Base-by-base conservation (phyloP, 495 filamentous ascomycete genomes). In the Sporormia fimetaria region DNA sequence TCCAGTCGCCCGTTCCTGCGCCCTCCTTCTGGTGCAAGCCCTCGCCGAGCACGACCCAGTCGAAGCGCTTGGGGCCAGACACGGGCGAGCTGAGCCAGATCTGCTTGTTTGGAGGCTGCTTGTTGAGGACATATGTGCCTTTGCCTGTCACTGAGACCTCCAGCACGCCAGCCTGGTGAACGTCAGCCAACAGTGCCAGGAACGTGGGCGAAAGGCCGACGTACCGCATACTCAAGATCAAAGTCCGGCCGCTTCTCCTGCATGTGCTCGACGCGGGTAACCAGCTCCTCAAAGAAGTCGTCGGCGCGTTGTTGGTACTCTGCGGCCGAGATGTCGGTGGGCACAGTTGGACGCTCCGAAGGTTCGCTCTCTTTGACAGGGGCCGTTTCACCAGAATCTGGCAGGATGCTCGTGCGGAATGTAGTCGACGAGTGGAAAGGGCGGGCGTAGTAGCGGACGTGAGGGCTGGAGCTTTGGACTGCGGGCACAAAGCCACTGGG, bases 41-140 rank as follows among this genome's bases (percentile, higher is more conserved):
- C 43, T 87, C 83, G 22, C 74, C 74, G 24, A 67, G 46, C 17
- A 83, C 53, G 17, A 92, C 80, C 69, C 81, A 96, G 55, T 95
- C 84, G 62, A 78, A 96, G 33, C 85, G 74, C 62, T 94, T 94
- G 1, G 92, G 92, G 0, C 90, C 90, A n/a, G 81, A 81, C 31
- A 81, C 68, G 4, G 90, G 90, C 14, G 86, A 94, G 23, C 82
- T 86, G 18, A 98, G 75, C 90, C 92, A 98, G 55, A 98, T 88
- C 60, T 98, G 90, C 65, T 80, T 84, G 68, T 93, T 96, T 14
- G 87, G 84, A 0, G 90, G 90, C 60, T 96, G 90, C 65, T 98
- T 98, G 72, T 96, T 96, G 57, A 98, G 68, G 2, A 96, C 80
- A 51, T 86, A 98, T 16, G 74, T 86, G 33, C 87, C 88, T 9